A percentile compares a stretch with the other conserved stretches of the same genome.
These are phyloP conservation scores for Torulaspora franciscae DNA, from an alignment of 805 yeast genomes.

Conservation along the genomic window DNA sequence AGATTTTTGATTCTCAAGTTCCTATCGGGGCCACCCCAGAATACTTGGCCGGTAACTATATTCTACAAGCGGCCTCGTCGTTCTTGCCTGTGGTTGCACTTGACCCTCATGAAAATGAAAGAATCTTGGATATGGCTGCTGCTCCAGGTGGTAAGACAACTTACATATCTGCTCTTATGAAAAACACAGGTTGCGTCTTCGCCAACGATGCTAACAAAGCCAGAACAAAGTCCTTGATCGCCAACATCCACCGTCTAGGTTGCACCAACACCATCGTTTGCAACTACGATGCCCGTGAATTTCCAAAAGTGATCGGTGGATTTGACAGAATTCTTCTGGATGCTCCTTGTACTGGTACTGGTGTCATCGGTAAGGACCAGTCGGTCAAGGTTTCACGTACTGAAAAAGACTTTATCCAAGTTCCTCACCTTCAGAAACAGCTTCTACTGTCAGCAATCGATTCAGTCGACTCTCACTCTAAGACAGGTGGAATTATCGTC, in stretches of 20 bases:
- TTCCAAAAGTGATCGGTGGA: slow-evolving; percentile 97
- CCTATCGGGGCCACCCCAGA: slow-evolving; percentile 99
- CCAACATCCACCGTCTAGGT: slow-evolving; percentile 94
- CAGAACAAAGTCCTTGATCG: slow-evolving; percentile 92
- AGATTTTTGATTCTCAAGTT: slow-evolving; percentile 96
- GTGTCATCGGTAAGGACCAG: slow-evolving; percentile 97
- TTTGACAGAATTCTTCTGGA: slow-evolving; percentile 91
- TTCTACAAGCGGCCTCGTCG: slow-evolving; percentile 96
- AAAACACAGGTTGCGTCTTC: slow-evolving; percentile 93
- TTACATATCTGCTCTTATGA: slow-evolving; percentile 91
- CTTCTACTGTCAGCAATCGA: slow-evolving; percentile 90
- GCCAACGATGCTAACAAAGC: slow-evolving; percentile 97
- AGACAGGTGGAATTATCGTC: slow-evolving; percentile 90
- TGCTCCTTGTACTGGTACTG: slow-evolving; percentile 99
- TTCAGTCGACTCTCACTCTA: slow-evolving; percentile 88
- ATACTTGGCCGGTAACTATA: slow-evolving; percentile 95
- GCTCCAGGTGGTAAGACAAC: slow-evolving; percentile 99
- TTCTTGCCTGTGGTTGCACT: slow-evolving; percentile 97
- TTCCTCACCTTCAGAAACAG: slow-evolving; percentile 96
- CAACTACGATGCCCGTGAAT: slow-evolving; percentile 96
- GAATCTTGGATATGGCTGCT: slow-evolving; percentile 97
- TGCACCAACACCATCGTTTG: slow-evolving; percentile 95
- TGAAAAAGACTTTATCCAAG: slow-evolving; percentile 92
- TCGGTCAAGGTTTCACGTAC: slow-evolving; percentile 90
- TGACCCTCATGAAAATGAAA: slow-evolving; percentile 95